Evolutionary conservation across 306 rosid genomes (phyloP).

Genomic region (Fagus sylvatica): DNA sequence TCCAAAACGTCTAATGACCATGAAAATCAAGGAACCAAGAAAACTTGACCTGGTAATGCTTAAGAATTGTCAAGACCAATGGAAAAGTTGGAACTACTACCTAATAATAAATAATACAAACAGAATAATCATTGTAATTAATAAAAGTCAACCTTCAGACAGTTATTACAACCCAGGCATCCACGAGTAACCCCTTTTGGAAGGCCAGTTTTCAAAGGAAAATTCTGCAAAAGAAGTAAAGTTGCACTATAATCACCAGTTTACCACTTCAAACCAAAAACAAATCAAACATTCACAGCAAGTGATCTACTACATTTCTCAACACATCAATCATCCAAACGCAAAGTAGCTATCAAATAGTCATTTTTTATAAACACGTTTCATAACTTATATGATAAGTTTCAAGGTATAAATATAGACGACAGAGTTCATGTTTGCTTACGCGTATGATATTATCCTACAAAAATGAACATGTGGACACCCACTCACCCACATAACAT

Average conservation of each 20-base stretch:
- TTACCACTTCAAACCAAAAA: background rate
- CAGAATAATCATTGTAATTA: conserved; percentile 20
- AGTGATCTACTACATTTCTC: background rate
- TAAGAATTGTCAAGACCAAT: conserved; percentile 21
- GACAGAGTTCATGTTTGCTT: background rate
- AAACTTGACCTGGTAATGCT: conserved; percentile 6
- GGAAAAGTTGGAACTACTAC: conserved; percentile 25
- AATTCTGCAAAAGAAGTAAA: conserved; percentile 40
- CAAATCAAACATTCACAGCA: background rate
- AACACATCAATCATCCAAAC: background rate
- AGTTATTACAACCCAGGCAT: conserved; percentile 61
- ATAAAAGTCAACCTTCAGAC: conserved; percentile 52
- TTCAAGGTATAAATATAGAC: background rate
- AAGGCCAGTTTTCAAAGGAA: conserved; percentile 38
- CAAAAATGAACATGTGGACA: background rate
- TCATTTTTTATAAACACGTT: background rate
- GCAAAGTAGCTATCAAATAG: background rate
- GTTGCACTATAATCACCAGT: background rate
- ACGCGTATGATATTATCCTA: background rate
- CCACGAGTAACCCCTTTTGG: conserved; percentile 65
- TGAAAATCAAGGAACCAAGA: conserved; percentile 2
- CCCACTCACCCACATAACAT: background rate
- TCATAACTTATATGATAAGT: background rate
- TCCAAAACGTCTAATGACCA: conserved; percentile 26
- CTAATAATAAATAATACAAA: conserved; percentile 11